Conservation (phyloP, 2,329 filamentous ascomycete genomes). For the Colletotrichum karsti region DNA sequence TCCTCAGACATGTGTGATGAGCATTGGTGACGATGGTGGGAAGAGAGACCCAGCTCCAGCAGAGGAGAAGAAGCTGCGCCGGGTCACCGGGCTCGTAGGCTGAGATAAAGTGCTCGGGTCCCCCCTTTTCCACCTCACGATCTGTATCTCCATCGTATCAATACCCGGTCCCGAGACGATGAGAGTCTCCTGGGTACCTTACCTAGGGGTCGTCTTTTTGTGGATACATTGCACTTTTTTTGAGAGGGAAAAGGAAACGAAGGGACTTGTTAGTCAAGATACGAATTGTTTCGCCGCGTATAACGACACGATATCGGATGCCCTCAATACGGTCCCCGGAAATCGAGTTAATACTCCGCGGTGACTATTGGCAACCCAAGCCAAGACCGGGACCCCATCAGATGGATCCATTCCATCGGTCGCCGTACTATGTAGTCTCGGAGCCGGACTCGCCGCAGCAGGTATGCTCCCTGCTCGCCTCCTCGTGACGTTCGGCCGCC, state of each 20-base stretch:
- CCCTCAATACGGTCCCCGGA: not conserved
- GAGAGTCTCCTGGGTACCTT: not conserved
- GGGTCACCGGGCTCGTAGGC: not conserved
- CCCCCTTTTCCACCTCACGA: not conserved
- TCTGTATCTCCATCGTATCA: conserved; percentile 21
- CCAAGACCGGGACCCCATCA: not conserved
- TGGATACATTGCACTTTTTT: not conserved
- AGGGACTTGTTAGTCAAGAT: not conserved
- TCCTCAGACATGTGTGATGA: not conserved
- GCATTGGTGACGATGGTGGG: not conserved
- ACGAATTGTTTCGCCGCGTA: not conserved
- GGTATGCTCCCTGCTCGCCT: not conserved
- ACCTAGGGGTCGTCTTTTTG: not conserved
- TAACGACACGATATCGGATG: not conserved
- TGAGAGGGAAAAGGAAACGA: not conserved
- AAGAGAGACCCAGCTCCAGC: not conserved
- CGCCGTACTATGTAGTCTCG: not conserved
- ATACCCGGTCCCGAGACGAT: conserved; percentile 18
- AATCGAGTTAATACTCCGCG: not conserved
- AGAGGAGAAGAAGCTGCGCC: not conserved
- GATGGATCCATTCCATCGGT: not conserved
- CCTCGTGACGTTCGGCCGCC: not conserved
- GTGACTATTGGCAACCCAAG: not conserved
- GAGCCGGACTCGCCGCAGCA: not conserved
- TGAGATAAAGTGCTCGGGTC: conserved; percentile 2